These are phyloP conservation scores for Purshia tridentata DNA, from an alignment of 306 rosid species.

Conservation along the genomic window DNA sequence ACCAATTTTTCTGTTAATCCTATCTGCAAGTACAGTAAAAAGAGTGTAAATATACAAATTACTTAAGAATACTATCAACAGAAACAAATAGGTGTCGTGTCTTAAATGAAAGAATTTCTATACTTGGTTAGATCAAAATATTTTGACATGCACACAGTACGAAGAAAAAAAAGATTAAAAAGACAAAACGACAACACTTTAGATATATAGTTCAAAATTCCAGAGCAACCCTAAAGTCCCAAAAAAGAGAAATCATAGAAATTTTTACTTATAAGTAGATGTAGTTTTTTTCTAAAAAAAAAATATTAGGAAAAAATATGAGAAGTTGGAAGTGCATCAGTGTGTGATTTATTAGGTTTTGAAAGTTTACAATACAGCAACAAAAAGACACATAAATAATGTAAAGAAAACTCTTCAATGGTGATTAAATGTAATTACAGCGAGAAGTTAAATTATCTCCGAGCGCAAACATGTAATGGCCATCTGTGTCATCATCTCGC, in stretches of 20 bases:
- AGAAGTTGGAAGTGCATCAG: slow-evolving; percentile 10
- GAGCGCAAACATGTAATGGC: slow-evolving; percentile 82
- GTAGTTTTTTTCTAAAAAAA: neutral
- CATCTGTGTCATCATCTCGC: slow-evolving; percentile 89
- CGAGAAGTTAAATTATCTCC: slow-evolving; percentile 90
- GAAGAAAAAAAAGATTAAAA: neutral
- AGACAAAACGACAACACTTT: neutral
- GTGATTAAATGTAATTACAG: slow-evolving; percentile 76
- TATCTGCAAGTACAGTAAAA: slow-evolving; percentile 49
- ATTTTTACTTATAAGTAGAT: neutral
- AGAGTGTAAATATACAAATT: neutral
- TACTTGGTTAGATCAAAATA: neutral
- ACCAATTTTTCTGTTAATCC: slow-evolving; percentile 79
- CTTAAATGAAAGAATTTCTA: neutral
- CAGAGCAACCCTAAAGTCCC: neutral
- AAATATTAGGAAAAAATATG: neutral
- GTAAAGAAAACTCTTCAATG: slow-evolving; percentile 36
- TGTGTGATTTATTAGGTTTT: neutral
- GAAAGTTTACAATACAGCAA: neutral
- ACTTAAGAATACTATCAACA: neutral
- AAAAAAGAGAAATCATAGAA: neutral
- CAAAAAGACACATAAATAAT: slow-evolving; percentile 1
- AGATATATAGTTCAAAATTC: neutral
- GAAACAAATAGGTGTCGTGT: neutral
- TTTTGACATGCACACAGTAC: neutral